phyloP scores from a whole-genome alignment of 192 early-diverging fungal species.

The Entomortierella lignicola region DNA sequence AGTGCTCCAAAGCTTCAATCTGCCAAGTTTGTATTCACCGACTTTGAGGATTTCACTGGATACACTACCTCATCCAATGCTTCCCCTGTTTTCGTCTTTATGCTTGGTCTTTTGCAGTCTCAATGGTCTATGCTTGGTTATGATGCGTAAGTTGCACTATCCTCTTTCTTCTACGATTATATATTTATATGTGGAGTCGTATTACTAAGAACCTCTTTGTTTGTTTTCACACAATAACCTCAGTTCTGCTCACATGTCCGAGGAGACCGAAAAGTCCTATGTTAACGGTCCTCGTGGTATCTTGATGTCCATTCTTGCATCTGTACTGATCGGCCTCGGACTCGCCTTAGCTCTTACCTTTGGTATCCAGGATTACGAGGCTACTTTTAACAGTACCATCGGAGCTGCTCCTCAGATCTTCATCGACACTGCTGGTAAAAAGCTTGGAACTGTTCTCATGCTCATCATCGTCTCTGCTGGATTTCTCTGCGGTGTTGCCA shows the following conservation, averaged over 20 bases:
- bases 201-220: no score
- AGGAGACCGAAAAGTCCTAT: constrained; percentile 56
- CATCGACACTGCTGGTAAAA: constrained; percentile 58
- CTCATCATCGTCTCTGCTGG: constrained; percentile 58
- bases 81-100: constrained; percentile 45
- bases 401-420: constrained; percentile 53
- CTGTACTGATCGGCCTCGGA: constrained; percentile 47
- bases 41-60: constrained; percentile 46
- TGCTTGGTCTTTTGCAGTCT: constrained; percentile 56
- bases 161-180: neutral
- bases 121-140: constrained; percentile 55
- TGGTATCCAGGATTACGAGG: constrained; percentile 55
- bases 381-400: constrained; percentile 23
- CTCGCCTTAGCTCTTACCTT: constrained; percentile 52
- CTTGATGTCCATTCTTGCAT: constrained; percentile 51
- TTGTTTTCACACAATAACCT: no score
- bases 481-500: constrained; percentile 58
- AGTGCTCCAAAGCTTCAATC: constrained; percentile 41
- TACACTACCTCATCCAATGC: constrained; percentile 29
- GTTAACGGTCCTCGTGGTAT: constrained; percentile 53
- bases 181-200: neutral
- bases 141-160: constrained; percentile 31
- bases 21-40: constrained; percentile 55
- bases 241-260: constrained; percentile 54
- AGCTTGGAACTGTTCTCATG: constrained; percentile 51